These are phyloP conservation scores for Dendrothele bispora DNA, from an alignment of 768 basidiomycete genomes.

Conservation along the genomic window DNA sequence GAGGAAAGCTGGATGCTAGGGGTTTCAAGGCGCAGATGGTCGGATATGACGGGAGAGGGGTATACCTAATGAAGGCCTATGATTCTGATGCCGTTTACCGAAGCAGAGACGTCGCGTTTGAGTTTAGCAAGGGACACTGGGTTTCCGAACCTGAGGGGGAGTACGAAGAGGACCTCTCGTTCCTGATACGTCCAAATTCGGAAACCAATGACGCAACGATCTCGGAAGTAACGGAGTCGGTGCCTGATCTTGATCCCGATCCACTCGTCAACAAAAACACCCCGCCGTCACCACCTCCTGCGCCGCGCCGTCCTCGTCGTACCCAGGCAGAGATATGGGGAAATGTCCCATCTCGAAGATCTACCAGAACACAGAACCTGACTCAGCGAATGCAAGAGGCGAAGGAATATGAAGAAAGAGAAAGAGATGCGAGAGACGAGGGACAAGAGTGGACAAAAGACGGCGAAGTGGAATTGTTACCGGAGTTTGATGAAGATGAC, in stretches of 20 bases:
- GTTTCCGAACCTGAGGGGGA: neutral
- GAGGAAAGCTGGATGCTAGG: conserved; percentile 4
- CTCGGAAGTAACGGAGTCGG: no score
- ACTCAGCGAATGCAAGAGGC: neutral
- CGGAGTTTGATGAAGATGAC: neutral
- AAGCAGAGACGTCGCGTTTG: neutral
- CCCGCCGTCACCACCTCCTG: no score
- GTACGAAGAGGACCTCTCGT: neutral
- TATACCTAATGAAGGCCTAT: neutral
- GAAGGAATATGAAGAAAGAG: neutral
- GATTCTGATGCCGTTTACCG: neutral
- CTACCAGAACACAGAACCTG: neutral
- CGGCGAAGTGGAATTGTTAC: neutral
- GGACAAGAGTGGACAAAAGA: neutral
- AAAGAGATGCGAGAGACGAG: neutral
- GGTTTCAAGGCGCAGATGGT: neutral
- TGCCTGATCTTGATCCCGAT: no score
- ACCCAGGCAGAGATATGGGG: no score
- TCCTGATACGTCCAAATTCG: no score
- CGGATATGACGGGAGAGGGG: neutral
- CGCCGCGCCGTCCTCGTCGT: no score
- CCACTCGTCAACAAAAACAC: no score
- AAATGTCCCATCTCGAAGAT: neutral
- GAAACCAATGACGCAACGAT: no score
- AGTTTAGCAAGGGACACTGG: neutral